A percentile compares a stretch with the other conserved stretches of the same genome.
Conservation (phyloP, 768 basidiomycete genomes). For the Austroboletus eburneus region DNA sequence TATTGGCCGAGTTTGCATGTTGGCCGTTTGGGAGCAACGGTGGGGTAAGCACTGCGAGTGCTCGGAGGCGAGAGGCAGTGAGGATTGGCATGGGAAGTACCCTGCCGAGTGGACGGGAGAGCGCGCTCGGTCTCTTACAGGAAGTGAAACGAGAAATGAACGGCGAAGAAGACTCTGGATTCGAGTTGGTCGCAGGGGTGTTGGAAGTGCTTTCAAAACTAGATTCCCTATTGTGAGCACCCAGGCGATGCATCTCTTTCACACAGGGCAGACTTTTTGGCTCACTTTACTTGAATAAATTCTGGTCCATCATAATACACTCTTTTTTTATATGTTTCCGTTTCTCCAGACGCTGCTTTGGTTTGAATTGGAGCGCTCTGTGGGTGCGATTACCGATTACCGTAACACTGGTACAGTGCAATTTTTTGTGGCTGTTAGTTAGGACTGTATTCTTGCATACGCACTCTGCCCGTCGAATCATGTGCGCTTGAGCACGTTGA, state of each 20-base stretch:
- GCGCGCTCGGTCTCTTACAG: slow-evolving; percentile 66
- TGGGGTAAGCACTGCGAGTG: slow-evolving; percentile 31
- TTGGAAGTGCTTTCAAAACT: slow-evolving; percentile 90
- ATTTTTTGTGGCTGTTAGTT: too few species aligned
- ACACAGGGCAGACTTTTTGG: not conserved
- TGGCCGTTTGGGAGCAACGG: slow-evolving; percentile 77
- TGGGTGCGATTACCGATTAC: too few species aligned
- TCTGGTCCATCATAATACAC: slow-evolving; percentile 9
- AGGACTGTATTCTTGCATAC: too few species aligned
- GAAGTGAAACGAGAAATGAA: slow-evolving; percentile 72
- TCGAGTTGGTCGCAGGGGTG: slow-evolving; percentile 90
- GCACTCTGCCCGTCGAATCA: too few species aligned
- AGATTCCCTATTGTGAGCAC: slow-evolving; percentile 53
- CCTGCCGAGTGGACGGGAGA: slow-evolving; percentile 54
- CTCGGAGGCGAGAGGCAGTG: slow-evolving; percentile 38
- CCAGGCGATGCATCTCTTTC: not conserved
- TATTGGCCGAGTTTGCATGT: slow-evolving; percentile 82
- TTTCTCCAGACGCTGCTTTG: not conserved
- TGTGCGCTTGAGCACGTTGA: too few species aligned
- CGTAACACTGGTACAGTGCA: too few species aligned
- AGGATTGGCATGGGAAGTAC: slow-evolving; percentile 56
- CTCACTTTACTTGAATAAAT: slow-evolving; percentile 8
- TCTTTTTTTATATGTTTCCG: not conserved
- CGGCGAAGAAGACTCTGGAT: slow-evolving; percentile 75
- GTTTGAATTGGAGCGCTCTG: too few species aligned